Base-by-base conservation (phyloP, 176 grass and related monocot genomes). In the Avena atlantica region DNA sequence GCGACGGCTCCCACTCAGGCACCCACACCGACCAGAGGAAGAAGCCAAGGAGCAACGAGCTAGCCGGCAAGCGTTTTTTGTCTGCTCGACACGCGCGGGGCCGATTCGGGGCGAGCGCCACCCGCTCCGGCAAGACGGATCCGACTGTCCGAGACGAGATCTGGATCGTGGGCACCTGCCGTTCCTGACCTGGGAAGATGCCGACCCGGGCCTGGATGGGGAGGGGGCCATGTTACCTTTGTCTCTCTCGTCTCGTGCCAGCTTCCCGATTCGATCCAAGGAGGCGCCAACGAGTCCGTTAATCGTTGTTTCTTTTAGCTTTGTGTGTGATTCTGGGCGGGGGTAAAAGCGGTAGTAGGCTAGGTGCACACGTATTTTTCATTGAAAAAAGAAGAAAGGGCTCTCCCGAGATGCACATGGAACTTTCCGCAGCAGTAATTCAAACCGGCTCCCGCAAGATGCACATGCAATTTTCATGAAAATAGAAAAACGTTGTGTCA, bases 181-280 rank as follows among this genome's bases (percentile, higher is more conserved):
- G 78, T 65, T 11, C 72, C 59, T 36, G 19, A 5, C 51, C 29
- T 78, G 80, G 62, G 79, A 50, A 50, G 50, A 71, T 12, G 81
- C 81, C 71, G 87, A 60, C 81, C 16, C 8, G 45, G 45, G 45
- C 37, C 4, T 57, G 24, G 42, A 42, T 16, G 27, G 14, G 48
- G 29, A 29, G 10, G 80, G 80, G 25, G 48, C 24, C 84, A 69
- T 57, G 83, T 55, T 68, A 76, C 83, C 29, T 12, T 50, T 57
- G 62, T 40, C 50, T 71, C 64, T 40, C 50, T 71, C 64, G 25
- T 40, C 50, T 83, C 27, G 3, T 59, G 31, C 3, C 20, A 61
- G 12, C 36, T 45, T 45, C 56, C 56, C 57, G 19, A 42, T 56
- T 1, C 20, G 12, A 42, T 40, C 0, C 20, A 49, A 56, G 6